Base-by-base conservation (phyloP, 2,329 filamentous ascomycete species). In the Colletotrichum theobromicola region DNA sequence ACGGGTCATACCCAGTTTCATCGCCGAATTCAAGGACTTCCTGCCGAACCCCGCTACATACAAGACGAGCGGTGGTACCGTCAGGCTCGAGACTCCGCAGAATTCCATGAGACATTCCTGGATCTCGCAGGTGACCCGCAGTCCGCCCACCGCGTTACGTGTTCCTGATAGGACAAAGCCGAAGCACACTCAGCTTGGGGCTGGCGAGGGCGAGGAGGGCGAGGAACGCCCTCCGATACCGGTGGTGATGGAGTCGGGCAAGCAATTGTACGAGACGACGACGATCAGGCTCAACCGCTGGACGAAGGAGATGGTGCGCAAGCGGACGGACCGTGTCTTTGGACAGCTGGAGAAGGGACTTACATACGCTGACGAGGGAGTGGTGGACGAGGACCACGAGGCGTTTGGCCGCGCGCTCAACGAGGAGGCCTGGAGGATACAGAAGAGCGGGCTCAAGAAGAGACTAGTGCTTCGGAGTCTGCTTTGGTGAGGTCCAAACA, bases 21-120 rank as follows among this genome's bases (percentile, higher is more conserved):
- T 77, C 7, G 67, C 60, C 35, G 76, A 77, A 24, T 76, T 77
- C 37, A 32, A 64, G n/a, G 67, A 67, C 6, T 76, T 76, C 15
- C 28, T 76, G 28, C 67, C 70, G 5, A 50, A 70, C n/a, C 67
- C 74, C 5, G 58, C 69, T 4, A 75, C 67, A 10, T 77, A 77
- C 28, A 62, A 70, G 13, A 76, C 71, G 10, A 42, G 46, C 21
- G 64, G 53, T 7, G 76, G 76, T 5, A 70, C 72, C 12, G 74
- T 77, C 2, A 74, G 71, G 13, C 73, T 77, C 26, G 46, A 35
- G 4, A 69, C 18, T 21, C 37, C 24, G 37, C 46, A 16, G 35
- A 46, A 37, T 34, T 26, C 21, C 50, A 57, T 28, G 10, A 72
- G 55, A 63, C n/a, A 26, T 15, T 61, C 13, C 3, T 75, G 70